These are phyloP conservation scores for Mercurialis annua DNA, from an alignment of 345 rosid genomes.

Conservation along the genomic window DNA sequence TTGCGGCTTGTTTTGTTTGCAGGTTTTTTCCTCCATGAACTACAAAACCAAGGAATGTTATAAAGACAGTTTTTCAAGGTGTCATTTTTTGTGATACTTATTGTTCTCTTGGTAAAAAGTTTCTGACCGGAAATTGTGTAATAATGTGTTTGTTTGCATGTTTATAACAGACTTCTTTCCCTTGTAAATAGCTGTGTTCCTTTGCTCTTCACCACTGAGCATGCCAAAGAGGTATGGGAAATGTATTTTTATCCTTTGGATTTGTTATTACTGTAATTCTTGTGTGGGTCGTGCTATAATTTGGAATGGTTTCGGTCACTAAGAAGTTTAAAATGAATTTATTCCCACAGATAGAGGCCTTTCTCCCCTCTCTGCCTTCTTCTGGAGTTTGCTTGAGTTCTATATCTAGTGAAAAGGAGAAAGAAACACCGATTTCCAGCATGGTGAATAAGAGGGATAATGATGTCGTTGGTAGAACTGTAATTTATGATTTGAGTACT, in stretches of 20 bases:
- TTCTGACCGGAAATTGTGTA: slow-evolving; percentile 5
- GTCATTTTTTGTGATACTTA: not conserved
- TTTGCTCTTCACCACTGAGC: slow-evolving; percentile 48
- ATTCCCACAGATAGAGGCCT: slow-evolving; percentile 54
- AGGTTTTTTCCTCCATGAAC: slow-evolving; percentile 67
- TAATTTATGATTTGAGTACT: slow-evolving; percentile 21
- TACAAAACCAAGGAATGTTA: slow-evolving; percentile 45
- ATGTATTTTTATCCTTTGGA: not conserved
- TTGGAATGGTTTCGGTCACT: slow-evolving; percentile 18
- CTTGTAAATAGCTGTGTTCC: slow-evolving; percentile 44
- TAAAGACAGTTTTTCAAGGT: slow-evolving; percentile 62
- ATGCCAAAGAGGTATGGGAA: slow-evolving; percentile 59
- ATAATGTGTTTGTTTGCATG: slow-evolving; percentile 6
- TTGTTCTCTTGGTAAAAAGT: not conserved
- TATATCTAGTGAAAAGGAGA: slow-evolving; percentile 31
- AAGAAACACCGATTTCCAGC: slow-evolving; percentile 24
- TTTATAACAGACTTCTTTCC: slow-evolving; percentile 57
- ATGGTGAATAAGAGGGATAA: slow-evolving; percentile 30
- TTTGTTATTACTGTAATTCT: slow-evolving; percentile 7
- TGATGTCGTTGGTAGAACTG: slow-evolving; percentile 27
- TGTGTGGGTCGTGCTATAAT: not conserved
- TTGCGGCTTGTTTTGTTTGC: slow-evolving; percentile 19
- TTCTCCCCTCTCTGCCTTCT: slow-evolving; percentile 37
- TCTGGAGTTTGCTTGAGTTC: slow-evolving; percentile 22
- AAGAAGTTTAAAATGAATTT: slow-evolving; percentile 20